Percentiles rank a stretch among this genome's conserved stretches.
Evolutionary conservation across 306 rosid genomes (phyloP).

Genomic region (Acacia crassicarpa): DNA sequence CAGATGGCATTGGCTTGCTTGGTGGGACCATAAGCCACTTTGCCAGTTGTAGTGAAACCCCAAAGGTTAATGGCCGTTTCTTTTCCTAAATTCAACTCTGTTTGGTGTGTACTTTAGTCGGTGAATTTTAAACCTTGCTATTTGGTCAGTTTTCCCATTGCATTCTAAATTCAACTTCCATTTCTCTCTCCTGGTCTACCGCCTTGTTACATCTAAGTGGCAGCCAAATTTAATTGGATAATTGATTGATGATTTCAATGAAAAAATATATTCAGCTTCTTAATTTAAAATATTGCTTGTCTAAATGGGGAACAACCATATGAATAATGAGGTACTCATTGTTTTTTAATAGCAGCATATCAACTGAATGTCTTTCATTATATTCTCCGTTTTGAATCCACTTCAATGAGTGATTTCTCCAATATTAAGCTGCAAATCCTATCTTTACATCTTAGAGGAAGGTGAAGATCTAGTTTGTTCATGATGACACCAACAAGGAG

Average conservation of each 20-base stretch:
- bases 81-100: conserved; percentile 13
- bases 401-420: not conserved
- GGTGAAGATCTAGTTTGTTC: not conserved
- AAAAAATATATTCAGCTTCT: not conserved
- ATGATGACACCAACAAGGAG: not conserved
- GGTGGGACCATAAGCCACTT: conserved; percentile 88
- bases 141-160: not conserved
- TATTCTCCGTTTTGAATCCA: not conserved
- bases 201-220: conserved; percentile 3
- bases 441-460: not conserved
- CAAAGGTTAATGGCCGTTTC: conserved; percentile 66
- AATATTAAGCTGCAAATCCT: not conserved
- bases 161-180: not conserved
- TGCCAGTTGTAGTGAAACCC: conserved; percentile 63
- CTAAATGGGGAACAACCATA: not conserved
- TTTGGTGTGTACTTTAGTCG: not conserved
- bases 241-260: not conserved
- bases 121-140: conserved; percentile 18
- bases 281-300: not conserved
- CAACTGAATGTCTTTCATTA: not conserved
- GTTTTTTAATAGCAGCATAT: not conserved
- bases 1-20: conserved; percentile 93
- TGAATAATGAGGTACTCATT: not conserved
- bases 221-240: not conserved
- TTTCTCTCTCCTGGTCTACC: not conserved